phyloP scores from a whole-genome alignment of 306 rosid genomes.

The Ammopiptanthus mongolicus region DNA sequence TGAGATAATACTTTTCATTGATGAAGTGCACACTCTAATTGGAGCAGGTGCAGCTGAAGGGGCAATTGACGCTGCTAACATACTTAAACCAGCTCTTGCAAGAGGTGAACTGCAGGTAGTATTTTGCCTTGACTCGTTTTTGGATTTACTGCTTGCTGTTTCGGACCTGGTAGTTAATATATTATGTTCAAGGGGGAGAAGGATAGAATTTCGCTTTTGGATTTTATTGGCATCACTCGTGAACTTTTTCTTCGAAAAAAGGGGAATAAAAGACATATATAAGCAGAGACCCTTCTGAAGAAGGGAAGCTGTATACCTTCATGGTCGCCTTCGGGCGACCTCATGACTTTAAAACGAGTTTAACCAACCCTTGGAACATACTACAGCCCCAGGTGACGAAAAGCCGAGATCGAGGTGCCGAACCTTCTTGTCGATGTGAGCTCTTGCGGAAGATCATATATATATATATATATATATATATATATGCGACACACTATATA shows the following conservation, averaged over 20 bases:
- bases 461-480: no score
- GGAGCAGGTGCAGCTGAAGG: constrained; percentile 99
- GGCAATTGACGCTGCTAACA: constrained; percentile 98
- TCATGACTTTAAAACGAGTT: no score
- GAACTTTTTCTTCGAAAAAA: not conserved
- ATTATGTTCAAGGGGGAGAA: not conserved
- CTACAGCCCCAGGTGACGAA: no score
- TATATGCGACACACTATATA: no score
- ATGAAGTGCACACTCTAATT: constrained; percentile 97
- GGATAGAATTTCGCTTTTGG: not conserved
- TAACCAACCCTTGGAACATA: no score
- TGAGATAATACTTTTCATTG: constrained; percentile 91
- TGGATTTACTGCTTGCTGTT: not conserved
- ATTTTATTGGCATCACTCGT: not conserved
- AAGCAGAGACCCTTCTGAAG: no score
- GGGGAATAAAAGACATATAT: not conserved
- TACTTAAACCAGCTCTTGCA: constrained; percentile 94
- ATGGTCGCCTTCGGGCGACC: no score
- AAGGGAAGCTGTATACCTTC: no score
- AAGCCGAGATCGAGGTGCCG: no score
- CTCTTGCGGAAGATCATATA: no score
- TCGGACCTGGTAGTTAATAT: not conserved
- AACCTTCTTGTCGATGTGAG: no score
- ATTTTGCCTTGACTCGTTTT: not conserved
- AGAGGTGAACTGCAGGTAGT: constrained; percentile 98